phyloP scores from a whole-genome alignment of 352 stramenopile species.

The Thalassiosira mediterranea region DNA sequence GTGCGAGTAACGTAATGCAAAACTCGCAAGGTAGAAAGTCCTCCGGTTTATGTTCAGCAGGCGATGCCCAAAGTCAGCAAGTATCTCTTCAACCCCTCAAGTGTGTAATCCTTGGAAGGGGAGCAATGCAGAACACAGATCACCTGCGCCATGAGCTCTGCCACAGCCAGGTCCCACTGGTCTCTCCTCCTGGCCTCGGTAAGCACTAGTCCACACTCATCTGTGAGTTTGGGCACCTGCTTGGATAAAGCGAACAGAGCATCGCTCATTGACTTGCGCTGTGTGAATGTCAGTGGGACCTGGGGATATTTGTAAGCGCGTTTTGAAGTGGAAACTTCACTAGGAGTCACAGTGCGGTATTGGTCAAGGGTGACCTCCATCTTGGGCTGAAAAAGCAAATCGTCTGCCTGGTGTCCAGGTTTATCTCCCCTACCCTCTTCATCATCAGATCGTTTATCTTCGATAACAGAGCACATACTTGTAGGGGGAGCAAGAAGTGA shows the following conservation, averaged over 20 bases:
- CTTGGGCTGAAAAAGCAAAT: slow-evolving; percentile 34
- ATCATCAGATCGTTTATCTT: not conserved
- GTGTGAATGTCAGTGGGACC: slow-evolving; percentile 67
- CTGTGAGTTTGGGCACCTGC: slow-evolving; percentile 54
- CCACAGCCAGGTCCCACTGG: slow-evolving; percentile 72
- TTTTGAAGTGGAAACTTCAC: not conserved
- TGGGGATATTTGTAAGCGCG: slow-evolving; percentile 59
- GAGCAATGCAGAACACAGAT: slow-evolving; percentile 68
- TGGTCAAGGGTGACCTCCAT: slow-evolving; percentile 58
- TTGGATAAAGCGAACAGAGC: slow-evolving; percentile 68
- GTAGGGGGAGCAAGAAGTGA: not conserved
- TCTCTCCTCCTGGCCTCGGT: slow-evolving; percentile 53
- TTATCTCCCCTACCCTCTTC: not conserved
- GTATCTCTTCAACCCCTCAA: slow-evolving; percentile 68
- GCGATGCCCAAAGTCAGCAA: slow-evolving; percentile 67
- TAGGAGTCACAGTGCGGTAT: slow-evolving; percentile 58
- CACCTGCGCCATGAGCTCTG: slow-evolving; percentile 73
- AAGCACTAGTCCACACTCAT: slow-evolving; percentile 58
- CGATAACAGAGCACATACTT: not conserved
- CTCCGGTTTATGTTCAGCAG: too few relatives aligned
- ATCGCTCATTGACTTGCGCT: slow-evolving; percentile 71
- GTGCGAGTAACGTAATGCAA: too few relatives aligned
- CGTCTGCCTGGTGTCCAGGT: not conserved
- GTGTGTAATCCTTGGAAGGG: slow-evolving; percentile 54
- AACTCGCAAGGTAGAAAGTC: too few relatives aligned